phyloP scores from a whole-genome alignment of 768 basidiomycete genomes.

The Tylopilus sp. region DNA sequence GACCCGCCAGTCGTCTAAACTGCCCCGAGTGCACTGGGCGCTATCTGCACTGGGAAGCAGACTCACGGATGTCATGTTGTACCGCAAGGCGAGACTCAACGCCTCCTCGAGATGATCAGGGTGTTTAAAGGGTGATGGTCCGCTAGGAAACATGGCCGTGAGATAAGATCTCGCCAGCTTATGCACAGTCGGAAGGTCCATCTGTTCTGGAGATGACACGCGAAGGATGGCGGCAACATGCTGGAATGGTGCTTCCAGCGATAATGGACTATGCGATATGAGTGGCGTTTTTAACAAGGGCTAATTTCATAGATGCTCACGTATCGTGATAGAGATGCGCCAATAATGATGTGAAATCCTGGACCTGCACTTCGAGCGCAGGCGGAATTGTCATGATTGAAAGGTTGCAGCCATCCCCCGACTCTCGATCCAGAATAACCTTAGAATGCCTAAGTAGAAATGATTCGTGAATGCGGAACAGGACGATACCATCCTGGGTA shows the following conservation, averaged over 20 bases:
- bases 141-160: constrained; percentile 45
- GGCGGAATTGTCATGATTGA: constrained; percentile 33
- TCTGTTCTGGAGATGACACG: constrained; percentile 49
- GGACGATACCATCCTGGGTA: constrained; percentile 12
- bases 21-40: too few species aligned
- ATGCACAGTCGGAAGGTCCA: constrained; percentile 58
- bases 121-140: constrained; percentile 40
- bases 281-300: background rate
- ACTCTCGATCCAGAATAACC: constrained; percentile 2
- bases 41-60: background rate
- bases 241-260: constrained; percentile 39
- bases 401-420: constrained; percentile 2
- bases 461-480: constrained; percentile 56
- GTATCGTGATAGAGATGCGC: constrained; percentile 63
- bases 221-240: constrained; percentile 56
- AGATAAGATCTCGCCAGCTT: constrained; percentile 41
- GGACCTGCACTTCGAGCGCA: constrained; percentile 35
- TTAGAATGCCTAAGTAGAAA: constrained; percentile 52
- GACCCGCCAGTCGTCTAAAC: background rate
- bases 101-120: constrained; percentile 51
- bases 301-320: constrained; percentile 40
- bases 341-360: constrained; percentile 57
- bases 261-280: constrained; percentile 41
- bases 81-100: constrained; percentile 46
- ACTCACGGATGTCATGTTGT: constrained; percentile 50